Evolutionary conservation across 108 stramenopile genomes (phyloP).

Genomic region (Cylindrotheca fusiformis): DNA sequence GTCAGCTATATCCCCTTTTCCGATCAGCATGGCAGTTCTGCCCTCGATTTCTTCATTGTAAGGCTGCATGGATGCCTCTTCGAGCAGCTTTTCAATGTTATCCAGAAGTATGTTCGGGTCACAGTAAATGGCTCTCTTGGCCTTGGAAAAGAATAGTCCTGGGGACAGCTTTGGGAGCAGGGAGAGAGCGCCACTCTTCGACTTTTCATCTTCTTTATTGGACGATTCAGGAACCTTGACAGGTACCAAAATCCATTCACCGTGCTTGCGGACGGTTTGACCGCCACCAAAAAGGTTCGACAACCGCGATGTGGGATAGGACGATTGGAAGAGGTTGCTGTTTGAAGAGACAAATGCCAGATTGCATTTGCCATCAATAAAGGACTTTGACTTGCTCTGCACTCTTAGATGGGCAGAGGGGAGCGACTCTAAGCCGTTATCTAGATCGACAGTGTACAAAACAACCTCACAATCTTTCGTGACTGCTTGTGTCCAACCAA

Average conservation of each 20-base stretch:
- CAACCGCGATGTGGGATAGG: background rate
- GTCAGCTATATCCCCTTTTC: constrained; percentile 27
- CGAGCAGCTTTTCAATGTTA: constrained; percentile 46
- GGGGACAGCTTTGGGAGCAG: constrained; percentile 81
- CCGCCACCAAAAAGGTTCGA: constrained; percentile 14
- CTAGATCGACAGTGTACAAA: constrained; percentile 70
- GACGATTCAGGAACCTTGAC: constrained; percentile 39
- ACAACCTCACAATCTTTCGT: constrained; percentile 64
- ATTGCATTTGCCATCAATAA: constrained; percentile 60
- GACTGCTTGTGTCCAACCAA: constrained; percentile 41
- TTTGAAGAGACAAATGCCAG: constrained; percentile 74
- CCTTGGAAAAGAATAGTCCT: constrained; percentile 60
- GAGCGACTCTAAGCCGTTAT: constrained; percentile 46
- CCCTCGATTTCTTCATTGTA: constrained; percentile 35
- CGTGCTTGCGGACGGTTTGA: constrained; percentile 29
- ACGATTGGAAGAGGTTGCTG: constrained; percentile 45
- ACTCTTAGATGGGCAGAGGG: constrained; percentile 54
- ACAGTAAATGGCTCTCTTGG: constrained; percentile 59
- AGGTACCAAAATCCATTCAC: constrained; percentile 72
- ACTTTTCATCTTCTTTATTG: constrained; percentile 17
- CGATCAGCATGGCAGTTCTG: constrained; percentile 58
- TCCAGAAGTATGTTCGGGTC: constrained; percentile 58
- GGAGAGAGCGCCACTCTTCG: constrained; percentile 16
- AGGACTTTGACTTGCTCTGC: constrained; percentile 38
- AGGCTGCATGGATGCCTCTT: constrained; percentile 44